Percentiles rank a stretch among this genome's conserved stretches.
These are phyloP conservation scores for Corylus avellana DNA, from an alignment of 306 rosid genomes.

Conservation along the genomic window DNA sequence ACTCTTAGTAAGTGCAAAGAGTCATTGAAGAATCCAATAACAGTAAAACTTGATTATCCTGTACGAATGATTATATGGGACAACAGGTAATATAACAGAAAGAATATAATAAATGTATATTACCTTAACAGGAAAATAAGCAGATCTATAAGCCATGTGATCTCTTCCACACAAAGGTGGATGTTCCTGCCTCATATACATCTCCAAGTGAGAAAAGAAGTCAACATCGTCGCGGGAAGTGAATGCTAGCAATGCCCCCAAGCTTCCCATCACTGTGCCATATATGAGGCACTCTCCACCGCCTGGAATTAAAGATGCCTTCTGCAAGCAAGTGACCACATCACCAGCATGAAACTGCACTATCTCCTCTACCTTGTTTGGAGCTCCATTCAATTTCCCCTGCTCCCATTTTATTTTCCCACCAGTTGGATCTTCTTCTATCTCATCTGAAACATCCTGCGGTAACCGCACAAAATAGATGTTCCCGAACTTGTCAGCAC, in stretches of 20 bases:
- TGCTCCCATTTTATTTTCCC: constrained; percentile 98
- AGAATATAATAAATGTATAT: constrained; percentile 14
- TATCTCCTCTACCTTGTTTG: constrained; percentile 95
- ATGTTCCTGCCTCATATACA: constrained; percentile 97
- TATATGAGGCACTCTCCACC: constrained; percentile 91
- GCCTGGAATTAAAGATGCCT: constrained; percentile 97
- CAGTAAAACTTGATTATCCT: not conserved
- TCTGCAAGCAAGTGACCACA: constrained; percentile 77
- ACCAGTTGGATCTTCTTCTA: constrained; percentile 98
- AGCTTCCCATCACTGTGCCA: constrained; percentile 94
- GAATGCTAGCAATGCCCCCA: constrained; percentile 93
- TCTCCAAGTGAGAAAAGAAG: constrained; percentile 97
- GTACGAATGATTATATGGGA: not conserved
- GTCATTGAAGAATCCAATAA: too few species aligned
- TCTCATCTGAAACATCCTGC: constrained; percentile 93
- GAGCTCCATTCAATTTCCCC: constrained; percentile 94
- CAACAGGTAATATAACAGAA: constrained; percentile 3
- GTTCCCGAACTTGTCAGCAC: constrained; percentile 97
- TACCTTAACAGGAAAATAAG: constrained; percentile 97
- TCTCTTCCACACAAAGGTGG: constrained; percentile 98
- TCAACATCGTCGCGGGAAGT: constrained; percentile 96
- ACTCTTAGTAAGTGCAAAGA: not conserved
- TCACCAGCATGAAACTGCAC: constrained; percentile 92
- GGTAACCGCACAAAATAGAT: constrained; percentile 83
- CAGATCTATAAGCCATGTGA: constrained; percentile 96